Evolutionary conservation across 257 asterid genomes (phyloP).

Genomic region (Capsicum chinense): DNA sequence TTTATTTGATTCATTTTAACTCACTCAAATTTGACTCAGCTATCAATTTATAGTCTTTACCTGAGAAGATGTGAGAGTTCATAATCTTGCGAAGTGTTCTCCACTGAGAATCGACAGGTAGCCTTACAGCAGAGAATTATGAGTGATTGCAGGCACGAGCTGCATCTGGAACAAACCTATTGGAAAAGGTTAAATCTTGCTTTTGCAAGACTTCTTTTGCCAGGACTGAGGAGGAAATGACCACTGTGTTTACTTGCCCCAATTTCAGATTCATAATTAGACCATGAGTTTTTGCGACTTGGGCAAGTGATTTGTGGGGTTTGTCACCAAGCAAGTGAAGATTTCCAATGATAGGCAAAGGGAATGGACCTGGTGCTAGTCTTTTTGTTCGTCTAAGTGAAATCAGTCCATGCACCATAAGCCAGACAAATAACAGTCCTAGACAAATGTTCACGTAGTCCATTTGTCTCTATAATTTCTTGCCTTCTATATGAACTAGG

Average conservation of each 20-base stretch:
- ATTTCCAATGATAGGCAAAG: slow-evolving; percentile 73
- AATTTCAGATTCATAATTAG: slow-evolving; percentile 70
- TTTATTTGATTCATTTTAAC: too few relatives aligned
- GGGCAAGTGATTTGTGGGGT: slow-evolving; percentile 69
- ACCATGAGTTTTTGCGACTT: slow-evolving; percentile 63
- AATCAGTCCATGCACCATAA: neutral
- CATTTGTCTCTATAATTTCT: slow-evolving; percentile 22
- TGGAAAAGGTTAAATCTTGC: slow-evolving; percentile 69
- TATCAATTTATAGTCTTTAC: slow-evolving; percentile 4
- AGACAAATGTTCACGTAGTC: slow-evolving; percentile 39
- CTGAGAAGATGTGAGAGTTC: slow-evolving; percentile 67
- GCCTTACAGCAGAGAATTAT: slow-evolving; percentile 66
- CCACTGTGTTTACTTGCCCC: slow-evolving; percentile 61
- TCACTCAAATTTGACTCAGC: neutral
- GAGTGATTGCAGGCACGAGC: slow-evolving; percentile 63
- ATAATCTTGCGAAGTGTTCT: slow-evolving; percentile 64
- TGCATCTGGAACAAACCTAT: slow-evolving; percentile 58
- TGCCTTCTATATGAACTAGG: neutral
- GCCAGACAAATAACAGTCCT: slow-evolving; percentile 48
- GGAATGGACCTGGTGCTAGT: slow-evolving; percentile 49
- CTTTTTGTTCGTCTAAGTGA: slow-evolving; percentile 15
- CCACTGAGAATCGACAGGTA: slow-evolving; percentile 67
- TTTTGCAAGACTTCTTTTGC: slow-evolving; percentile 72
- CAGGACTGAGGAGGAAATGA: slow-evolving; percentile 59
- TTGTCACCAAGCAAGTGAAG: slow-evolving; percentile 72